Evolutionary conservation across 768 basidiomycete species (phyloP), one percentile per base, ranked within the genome.

Genomic region (Tremella yokohamensis): DNA sequence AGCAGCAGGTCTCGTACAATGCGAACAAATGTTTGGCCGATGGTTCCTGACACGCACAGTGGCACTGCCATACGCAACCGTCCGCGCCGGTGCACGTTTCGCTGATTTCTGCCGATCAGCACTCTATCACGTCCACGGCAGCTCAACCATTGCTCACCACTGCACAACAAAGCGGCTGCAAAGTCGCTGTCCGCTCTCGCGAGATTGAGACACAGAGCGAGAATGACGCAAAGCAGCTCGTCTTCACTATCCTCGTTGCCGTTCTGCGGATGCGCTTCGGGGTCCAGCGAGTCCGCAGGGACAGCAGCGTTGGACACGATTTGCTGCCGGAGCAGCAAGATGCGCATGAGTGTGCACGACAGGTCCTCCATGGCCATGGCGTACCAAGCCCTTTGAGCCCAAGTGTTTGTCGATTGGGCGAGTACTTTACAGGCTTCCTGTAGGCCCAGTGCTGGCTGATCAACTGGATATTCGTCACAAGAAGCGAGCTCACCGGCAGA

Each of bases 41-140:
- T 15, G 42, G 42, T 16, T 22, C n/a, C 22, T 22, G 42, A 45
- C 42, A n/a, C 8, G 42, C n/a, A 45, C 42, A 45, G 42, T 18
- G 42, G 22, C 42, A 45, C 22, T 45, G 7, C 15, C 8, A 6
- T n/a, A 45, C n/a, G 15, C 42, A 45, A 4, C 42, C 42, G n/a
- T 22, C 42, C 42, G 22, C 4, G 4, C 42, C 42, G n/a, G 15
- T 45, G 42, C 42, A 45, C 42, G 42, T 45, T 8, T 45, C 42
- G 42, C 42, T 45, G 42, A 45, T n/a, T 22, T 45, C 42, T 45
- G 42, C 8, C n/a, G 15, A 22, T 45, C 42, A 45, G 42, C 42
- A 18, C 42, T 16, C 42, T 45, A 4, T 45, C 42, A 18, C 15
- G n/a, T 15, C 22, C 42, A 8, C n/a, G n/a, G n/a, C n/a, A n/a